These are phyloP conservation scores for Erythrobasidium hasegawianum DNA, from an alignment of 1,284 basidiomycete genomes.

Conservation along the genomic window DNA sequence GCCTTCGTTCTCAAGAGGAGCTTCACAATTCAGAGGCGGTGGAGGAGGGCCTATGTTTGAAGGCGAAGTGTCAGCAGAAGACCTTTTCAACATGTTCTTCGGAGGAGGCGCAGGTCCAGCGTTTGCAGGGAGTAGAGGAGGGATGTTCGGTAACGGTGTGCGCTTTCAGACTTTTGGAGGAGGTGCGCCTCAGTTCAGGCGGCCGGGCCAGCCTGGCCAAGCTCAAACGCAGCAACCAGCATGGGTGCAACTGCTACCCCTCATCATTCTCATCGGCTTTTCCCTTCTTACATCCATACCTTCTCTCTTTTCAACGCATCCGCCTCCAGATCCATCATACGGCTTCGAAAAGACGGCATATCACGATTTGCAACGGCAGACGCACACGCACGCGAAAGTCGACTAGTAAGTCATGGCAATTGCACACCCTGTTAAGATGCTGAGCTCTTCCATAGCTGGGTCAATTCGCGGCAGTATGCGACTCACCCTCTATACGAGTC, in stretches of 20 bases:
- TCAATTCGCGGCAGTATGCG: conserved; percentile 74
- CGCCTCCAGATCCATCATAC: conserved; percentile 74
- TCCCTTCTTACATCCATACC: conserved; percentile 82
- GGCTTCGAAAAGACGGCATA: conserved; percentile 60
- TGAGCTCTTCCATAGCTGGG: conserved; percentile 53
- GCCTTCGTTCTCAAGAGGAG: conserved; percentile 59
- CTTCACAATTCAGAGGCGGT: conserved; percentile 52
- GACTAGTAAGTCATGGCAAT: conserved; percentile 56
- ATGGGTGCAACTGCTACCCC: conserved; percentile 77
- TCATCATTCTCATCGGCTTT: conserved; percentile 76
- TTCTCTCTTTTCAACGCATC: conserved; percentile 60
- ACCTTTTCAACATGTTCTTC: conserved; percentile 99
- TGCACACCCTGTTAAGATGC: not conserved
- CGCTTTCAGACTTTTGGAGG: conserved; percentile 53
- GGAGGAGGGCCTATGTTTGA: conserved; percentile 55
- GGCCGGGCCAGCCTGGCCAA: conserved; percentile 49
- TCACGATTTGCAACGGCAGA: conserved; percentile 59
- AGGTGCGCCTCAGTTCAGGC: conserved; percentile 50
- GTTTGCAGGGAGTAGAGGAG: conserved; percentile 50
- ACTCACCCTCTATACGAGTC: conserved; percentile 60
- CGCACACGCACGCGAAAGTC: conserved; percentile 66
- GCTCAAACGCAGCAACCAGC: conserved; percentile 54
- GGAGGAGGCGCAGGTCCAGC: conserved; percentile 61
- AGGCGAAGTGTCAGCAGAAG: conserved; percentile 87
- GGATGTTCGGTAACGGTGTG: conserved; percentile 53